phyloP scores from a whole-genome alignment of 23 red algal species.

The Cyanidiococcus yangmingshanensis region DNA sequence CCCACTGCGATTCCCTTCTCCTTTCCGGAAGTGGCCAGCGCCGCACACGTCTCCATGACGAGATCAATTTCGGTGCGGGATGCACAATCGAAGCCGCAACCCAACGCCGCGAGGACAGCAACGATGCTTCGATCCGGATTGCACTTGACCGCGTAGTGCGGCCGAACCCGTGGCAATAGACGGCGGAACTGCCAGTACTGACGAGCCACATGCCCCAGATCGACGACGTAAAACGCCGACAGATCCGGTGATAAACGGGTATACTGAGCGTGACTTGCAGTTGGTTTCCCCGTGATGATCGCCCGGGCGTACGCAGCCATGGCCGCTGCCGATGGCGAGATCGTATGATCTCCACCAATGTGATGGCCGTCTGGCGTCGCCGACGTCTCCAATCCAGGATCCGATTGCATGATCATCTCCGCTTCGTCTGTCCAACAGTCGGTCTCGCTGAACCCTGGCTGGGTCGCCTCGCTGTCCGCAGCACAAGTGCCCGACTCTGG shows the following conservation, averaged over 20 bases:
- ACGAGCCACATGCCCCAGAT: conserved; percentile 39
- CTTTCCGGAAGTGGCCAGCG: background rate
- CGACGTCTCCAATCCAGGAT: background rate
- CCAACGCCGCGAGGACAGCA: conserved; percentile 40
- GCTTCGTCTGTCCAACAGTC: background rate
- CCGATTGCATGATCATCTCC: background rate
- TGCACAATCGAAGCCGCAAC: conserved; percentile 70
- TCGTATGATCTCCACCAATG: conserved; percentile 2
- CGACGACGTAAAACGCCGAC: conserved; percentile 49
- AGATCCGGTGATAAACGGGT: conserved; percentile 25
- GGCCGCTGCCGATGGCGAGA: conserved; percentile 10
- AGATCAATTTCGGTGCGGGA: conserved; percentile 61
- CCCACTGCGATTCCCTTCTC: background rate
- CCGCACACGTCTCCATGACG: conserved; percentile 23
- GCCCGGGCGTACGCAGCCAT: conserved; percentile 16
- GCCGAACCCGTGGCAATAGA: conserved; percentile 39
- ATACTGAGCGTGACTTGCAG: conserved; percentile 7
- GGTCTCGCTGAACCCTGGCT: background rate
- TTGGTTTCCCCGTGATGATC: conserved; percentile 14
- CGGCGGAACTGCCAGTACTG: conserved; percentile 42
- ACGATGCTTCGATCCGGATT: conserved; percentile 55
- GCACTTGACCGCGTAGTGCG: conserved; percentile 87
- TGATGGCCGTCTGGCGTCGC: background rate
- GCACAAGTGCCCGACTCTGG: background rate
- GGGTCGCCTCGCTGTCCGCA: background rate